These are phyloP conservation scores for Rhizoclosmatium sp. DNA, from an alignment of 192 early-diverging fungal genomes.

Conservation along the genomic window DNA sequence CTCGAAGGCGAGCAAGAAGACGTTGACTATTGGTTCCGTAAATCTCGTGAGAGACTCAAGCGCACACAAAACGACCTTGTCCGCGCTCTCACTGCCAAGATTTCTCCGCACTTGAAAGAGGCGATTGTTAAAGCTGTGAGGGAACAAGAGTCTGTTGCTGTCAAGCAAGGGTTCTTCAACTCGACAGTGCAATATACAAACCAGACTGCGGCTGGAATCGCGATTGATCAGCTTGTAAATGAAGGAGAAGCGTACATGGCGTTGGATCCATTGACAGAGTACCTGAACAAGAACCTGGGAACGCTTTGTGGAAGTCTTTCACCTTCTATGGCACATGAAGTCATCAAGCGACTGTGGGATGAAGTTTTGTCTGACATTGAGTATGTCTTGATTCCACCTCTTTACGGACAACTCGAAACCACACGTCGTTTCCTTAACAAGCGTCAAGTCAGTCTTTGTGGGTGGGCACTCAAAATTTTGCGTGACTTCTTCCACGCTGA, in stretches of 20 bases:
- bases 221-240: slow-evolving; percentile 48
- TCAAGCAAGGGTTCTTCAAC: slow-evolving; percentile 56
- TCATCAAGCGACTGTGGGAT: slow-evolving; percentile 61
- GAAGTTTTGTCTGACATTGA: slow-evolving; percentile 54
- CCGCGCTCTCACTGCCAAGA: slow-evolving; percentile 48
- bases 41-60: slow-evolving; percentile 57
- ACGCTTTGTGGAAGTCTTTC: slow-evolving; percentile 48
- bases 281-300: slow-evolving; percentile 63
- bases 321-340: slow-evolving; percentile 60
- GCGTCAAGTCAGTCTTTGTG: slow-evolving; percentile 53
- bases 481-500: slow-evolving; percentile 62
- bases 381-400: slow-evolving; percentile 51
- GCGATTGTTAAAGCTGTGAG: slow-evolving; percentile 56
- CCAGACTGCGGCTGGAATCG: slow-evolving; percentile 42
- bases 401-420: slow-evolving; percentile 57
- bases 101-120: slow-evolving; percentile 53
- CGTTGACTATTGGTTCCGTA: slow-evolving; percentile 65
- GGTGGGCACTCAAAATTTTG: slow-evolving; percentile 44
- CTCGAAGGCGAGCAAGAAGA: slow-evolving; percentile 66
- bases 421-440: slow-evolving; percentile 50
- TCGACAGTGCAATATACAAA: slow-evolving; percentile 50
- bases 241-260: slow-evolving; percentile 51
- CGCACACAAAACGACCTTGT: slow-evolving; percentile 60
- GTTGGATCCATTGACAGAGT: slow-evolving; percentile 56
- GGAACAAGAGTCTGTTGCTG: slow-evolving; percentile 57